These are phyloP conservation scores for Acer campestre DNA, from an alignment of 345 rosid species.

Conservation along the genomic window DNA sequence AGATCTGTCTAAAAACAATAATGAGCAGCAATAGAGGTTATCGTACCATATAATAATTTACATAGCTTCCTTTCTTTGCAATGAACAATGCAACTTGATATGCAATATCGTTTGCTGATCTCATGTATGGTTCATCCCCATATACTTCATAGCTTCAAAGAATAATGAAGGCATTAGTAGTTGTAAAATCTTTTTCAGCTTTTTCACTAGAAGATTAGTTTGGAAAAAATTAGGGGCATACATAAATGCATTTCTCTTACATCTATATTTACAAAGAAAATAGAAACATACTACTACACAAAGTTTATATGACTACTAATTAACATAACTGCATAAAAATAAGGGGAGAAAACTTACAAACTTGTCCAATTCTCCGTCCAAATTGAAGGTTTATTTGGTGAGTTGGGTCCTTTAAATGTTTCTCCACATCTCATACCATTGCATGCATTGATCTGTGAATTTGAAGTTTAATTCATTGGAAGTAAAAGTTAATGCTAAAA, in stretches of 20 bases:
- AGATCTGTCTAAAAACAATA: not conserved
- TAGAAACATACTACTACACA: not conserved
- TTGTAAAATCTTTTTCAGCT: not conserved
- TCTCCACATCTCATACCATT: constrained; percentile 78
- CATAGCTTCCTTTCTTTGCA: constrained; percentile 69
- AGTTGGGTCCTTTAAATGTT: constrained; percentile 70
- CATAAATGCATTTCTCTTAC: not conserved
- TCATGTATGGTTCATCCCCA: constrained; percentile 51
- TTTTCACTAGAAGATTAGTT: not conserved
- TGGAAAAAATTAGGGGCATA: not conserved
- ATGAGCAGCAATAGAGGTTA: not conserved
- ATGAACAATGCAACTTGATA: constrained; percentile 66
- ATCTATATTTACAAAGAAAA: not conserved
- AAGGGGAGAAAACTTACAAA: constrained; percentile 36
- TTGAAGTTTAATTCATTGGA: not conserved
- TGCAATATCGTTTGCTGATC: constrained; percentile 70
- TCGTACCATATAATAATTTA: constrained; percentile 82
- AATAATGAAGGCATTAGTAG: not conserved
- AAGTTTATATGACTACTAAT: not conserved
- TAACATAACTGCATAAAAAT: not conserved
- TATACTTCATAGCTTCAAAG: constrained; percentile 49
- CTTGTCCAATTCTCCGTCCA: constrained; percentile 94
- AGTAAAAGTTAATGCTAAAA: not conserved
- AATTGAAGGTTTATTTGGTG: constrained; percentile 54
- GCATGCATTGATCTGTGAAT: constrained; percentile 70